phyloP scores from a whole-genome alignment of 2,329 filamentous ascomycete genomes.

The Fusarium denticulatum region DNA sequence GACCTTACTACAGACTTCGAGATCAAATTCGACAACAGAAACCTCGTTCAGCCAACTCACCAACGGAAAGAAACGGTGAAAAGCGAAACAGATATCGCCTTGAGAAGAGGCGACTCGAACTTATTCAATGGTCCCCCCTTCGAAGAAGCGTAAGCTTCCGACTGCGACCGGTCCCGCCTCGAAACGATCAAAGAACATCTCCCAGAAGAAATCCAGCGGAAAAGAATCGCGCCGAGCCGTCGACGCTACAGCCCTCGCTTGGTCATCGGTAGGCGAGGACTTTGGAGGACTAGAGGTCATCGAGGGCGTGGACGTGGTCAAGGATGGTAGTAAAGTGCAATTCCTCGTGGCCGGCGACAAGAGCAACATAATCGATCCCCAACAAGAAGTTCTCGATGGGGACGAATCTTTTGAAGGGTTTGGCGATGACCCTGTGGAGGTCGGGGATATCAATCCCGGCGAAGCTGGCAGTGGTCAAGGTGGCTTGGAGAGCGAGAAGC shows the following conservation, averaged over 20 bases:
- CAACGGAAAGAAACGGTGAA: not conserved
- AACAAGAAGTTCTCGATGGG: slow-evolving; percentile 45
- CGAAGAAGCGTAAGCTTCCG: slow-evolving; percentile 54
- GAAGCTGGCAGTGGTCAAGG: slow-evolving; percentile 46
- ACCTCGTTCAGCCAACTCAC: slow-evolving; percentile 2
- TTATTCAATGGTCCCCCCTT: slow-evolving; percentile 45
- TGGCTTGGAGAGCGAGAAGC: slow-evolving; percentile 44
- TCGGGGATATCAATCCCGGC: slow-evolving; percentile 46
- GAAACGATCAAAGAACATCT: slow-evolving; percentile 50
- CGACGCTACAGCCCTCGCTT: slow-evolving; percentile 61
- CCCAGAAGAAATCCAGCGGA: slow-evolving; percentile 45
- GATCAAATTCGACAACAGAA: slow-evolving; percentile 18
- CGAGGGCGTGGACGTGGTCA: slow-evolving; percentile 87
- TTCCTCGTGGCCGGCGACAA: slow-evolving; percentile 61
- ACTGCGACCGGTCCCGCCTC: slow-evolving; percentile 45
- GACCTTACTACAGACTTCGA: slow-evolving; percentile 22
- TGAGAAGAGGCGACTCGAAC: not conserved
- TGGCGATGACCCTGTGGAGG: slow-evolving; percentile 57
- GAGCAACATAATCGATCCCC: slow-evolving; percentile 48
- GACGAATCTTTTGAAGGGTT: slow-evolving; percentile 74
- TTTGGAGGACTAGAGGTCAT: slow-evolving; percentile 94
- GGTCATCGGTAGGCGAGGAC: slow-evolving; percentile 87
- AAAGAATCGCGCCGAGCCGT: slow-evolving; percentile 47
- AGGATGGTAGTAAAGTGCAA: slow-evolving; percentile 66
- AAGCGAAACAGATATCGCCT: slow-evolving; percentile 6